A percentile compares a stretch with the other conserved stretches of the same genome.
phyloP scores from a whole-genome alignment of 768 basidiomycete species.

The Gymnopilus dilepis region DNA sequence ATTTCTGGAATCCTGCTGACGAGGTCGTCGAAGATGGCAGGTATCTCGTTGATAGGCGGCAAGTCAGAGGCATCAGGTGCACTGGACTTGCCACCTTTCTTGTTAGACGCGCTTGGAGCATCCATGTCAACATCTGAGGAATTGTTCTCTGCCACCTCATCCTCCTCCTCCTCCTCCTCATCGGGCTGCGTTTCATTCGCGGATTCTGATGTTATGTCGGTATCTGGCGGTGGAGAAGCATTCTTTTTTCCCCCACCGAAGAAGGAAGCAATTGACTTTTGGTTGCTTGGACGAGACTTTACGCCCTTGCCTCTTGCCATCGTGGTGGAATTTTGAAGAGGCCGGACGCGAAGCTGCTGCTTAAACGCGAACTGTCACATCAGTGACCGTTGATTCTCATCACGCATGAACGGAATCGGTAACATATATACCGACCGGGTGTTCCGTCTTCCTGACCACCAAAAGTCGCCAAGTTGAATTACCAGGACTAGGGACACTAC shows the following conservation, averaged over 20 bases:
- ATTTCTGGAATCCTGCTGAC: constrained; percentile 69
- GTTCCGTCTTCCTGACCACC: background rate
- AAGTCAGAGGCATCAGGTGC: constrained; percentile 67
- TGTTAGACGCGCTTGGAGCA: constrained; percentile 29
- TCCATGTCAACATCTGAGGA: constrained; percentile 42
- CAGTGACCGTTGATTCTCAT: too few relatives aligned
- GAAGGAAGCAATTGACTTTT: constrained; percentile 61
- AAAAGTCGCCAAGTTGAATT: too few relatives aligned
- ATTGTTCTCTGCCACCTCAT: constrained; percentile 32
- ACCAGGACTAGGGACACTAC: too few relatives aligned
- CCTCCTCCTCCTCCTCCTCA: constrained; percentile 34
- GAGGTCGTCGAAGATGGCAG: constrained; percentile 79
- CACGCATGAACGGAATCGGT: too few relatives aligned
- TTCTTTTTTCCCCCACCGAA: constrained; percentile 47
- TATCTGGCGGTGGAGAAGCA: constrained; percentile 27
- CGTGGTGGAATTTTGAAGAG: constrained; percentile 22
- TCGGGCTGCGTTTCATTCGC: constrained; percentile 29
- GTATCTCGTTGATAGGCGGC: constrained; percentile 76
- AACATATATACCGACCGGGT: background rate
- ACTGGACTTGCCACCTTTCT: constrained; percentile 43
- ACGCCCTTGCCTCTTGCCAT: constrained; percentile 56
- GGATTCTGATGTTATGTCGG: constrained; percentile 30
- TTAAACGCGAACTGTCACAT: constrained; percentile 23
- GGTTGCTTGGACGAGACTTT: constrained; percentile 46
- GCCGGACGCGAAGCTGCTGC: constrained; percentile 19